Conservation (phyloP, 1,284 basidiomycete genomes). For the Rhodotorula sp. region DNA sequence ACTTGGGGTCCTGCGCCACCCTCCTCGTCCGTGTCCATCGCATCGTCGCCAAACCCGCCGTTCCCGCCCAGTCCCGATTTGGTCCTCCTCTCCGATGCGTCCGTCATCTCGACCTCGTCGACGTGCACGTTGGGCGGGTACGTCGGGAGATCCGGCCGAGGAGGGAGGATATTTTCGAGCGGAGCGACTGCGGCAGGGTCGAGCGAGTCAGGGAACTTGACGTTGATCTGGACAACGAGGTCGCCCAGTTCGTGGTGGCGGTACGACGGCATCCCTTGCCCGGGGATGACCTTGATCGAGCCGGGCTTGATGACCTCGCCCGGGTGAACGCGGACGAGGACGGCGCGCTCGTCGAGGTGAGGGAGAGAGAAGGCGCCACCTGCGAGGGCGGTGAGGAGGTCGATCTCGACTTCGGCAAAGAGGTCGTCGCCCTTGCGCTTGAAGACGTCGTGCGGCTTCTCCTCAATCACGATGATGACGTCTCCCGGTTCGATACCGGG, state of each 20-base stretch:
- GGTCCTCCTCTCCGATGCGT: constrained; percentile 62
- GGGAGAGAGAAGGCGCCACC: constrained; percentile 88
- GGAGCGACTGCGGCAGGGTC: constrained; percentile 65
- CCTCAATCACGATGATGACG: constrained; percentile 95
- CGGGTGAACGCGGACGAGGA: constrained; percentile 76
- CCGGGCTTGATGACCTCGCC: constrained; percentile 94
- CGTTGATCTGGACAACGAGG: constrained; percentile 81
- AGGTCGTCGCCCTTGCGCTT: constrained; percentile 92
- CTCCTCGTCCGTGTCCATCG: constrained; percentile 44
- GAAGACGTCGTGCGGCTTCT: constrained; percentile 89
- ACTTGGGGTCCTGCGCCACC: constrained; percentile 48
- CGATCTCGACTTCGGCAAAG: constrained; percentile 80
- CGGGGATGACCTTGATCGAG: constrained; percentile 83
- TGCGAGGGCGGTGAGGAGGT: constrained; percentile 88
- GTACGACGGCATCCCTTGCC: constrained; percentile 97
- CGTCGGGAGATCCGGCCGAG: constrained; percentile 68
- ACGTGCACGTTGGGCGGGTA: constrained; percentile 64
- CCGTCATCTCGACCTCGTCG: constrained; percentile 81
- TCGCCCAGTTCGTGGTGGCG: constrained; percentile 97
- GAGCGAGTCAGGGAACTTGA: constrained; percentile 86
- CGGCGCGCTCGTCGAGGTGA: constrained; percentile 88
- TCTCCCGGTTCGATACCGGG: constrained; percentile 89
- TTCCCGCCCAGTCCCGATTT: constrained; percentile 25
- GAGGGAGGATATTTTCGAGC: constrained; percentile 84
- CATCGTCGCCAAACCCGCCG: constrained; percentile 34